These are phyloP conservation scores for Magnolia kwangsiensis DNA, from an alignment of 164 flowering plant species.

Conservation along the genomic window DNA sequence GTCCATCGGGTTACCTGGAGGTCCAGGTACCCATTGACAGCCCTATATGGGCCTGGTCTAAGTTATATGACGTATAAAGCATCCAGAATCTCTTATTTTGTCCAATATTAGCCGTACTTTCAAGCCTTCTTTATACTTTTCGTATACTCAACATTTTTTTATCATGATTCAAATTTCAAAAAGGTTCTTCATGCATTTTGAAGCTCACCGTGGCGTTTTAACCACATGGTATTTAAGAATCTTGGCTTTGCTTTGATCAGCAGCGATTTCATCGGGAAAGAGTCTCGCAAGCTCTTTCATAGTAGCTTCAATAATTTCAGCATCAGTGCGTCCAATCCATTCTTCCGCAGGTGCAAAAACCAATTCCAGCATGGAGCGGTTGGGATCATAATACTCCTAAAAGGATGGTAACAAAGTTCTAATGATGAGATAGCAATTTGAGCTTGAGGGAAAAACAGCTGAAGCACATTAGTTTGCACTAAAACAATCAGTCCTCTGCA, in stretches of 20 bases:
- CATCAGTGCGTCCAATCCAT: conserved; percentile 85
- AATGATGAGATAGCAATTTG: not conserved
- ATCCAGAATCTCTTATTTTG: too few relatives aligned
- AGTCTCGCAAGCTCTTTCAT: conserved; percentile 91
- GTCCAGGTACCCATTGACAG: too few relatives aligned
- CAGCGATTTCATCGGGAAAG: conserved; percentile 91
- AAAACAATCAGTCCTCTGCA: not conserved
- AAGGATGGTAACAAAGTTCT: conserved; percentile 3
- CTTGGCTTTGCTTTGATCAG: conserved; percentile 97
- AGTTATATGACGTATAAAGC: too few relatives aligned
- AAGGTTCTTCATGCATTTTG: not conserved
- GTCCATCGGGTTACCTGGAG: too few relatives aligned
- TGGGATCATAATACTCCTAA: conserved; percentile 93
- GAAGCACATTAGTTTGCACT: not conserved
- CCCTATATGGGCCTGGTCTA: too few relatives aligned
- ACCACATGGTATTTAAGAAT: conserved; percentile 89
- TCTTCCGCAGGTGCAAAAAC: conserved; percentile 99
- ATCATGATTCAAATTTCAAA: not conserved
- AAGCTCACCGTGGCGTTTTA: conserved; percentile 86
- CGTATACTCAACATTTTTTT: too few relatives aligned
- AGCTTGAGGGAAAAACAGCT: not conserved
- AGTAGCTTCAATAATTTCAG: conserved; percentile 92
- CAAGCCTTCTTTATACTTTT: too few relatives aligned
- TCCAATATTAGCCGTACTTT: too few relatives aligned
- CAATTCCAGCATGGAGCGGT: conserved; percentile 88